Evolutionary conservation across 2,329 filamentous ascomycete genomes (phyloP), one percentile per base, ranked within the genome.

Genomic region (Aureobasidium lini): DNA sequence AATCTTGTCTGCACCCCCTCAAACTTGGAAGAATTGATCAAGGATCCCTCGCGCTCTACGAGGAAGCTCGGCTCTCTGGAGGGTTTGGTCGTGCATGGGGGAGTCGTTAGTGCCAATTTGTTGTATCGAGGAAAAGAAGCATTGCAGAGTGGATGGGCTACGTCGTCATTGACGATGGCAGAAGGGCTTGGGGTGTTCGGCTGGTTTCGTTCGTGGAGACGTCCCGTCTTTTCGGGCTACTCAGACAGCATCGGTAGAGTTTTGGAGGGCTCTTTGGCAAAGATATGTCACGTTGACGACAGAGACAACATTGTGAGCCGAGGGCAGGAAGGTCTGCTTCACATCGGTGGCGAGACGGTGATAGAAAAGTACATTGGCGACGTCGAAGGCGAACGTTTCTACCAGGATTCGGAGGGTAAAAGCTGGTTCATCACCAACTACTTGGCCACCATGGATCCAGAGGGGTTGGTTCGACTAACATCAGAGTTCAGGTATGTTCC

Each of bases 321-420:
- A 57, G 52, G 42, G 36, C 31, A 57, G 29, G 40, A 57, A 46
- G 52, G 52, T 13, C 23, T 16, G 16, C 52, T 57, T 8, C 52
- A 57, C 18, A 8, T 57, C 37, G 52, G 52, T 9, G 52, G 52
- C 9, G 32, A 57, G 23, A 32, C 52, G 11, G 37, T 46, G 1
- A 57, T 57, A 3, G 8, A 29, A 46, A 18, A 28, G 10, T 57
- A 57, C n/a, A 18, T 57, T 11, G 52, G 18, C 4, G 31, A 5
- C 3, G 16, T 1, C 6, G 5, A 29, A 2, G 11, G 16, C 3
- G 40, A 32, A 18, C 39, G 8, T 8, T 46, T 57, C 9, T 57
- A 46, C 5, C 40, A 16, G 16, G 52, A 57, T 9, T 2, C n/a
- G 1, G 16, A 57, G 10, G 52, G 40, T 10, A 23, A 23, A 13